These are phyloP conservation scores for Crepidotus variabilis DNA, from an alignment of 768 basidiomycete species.

Conservation along the genomic window DNA sequence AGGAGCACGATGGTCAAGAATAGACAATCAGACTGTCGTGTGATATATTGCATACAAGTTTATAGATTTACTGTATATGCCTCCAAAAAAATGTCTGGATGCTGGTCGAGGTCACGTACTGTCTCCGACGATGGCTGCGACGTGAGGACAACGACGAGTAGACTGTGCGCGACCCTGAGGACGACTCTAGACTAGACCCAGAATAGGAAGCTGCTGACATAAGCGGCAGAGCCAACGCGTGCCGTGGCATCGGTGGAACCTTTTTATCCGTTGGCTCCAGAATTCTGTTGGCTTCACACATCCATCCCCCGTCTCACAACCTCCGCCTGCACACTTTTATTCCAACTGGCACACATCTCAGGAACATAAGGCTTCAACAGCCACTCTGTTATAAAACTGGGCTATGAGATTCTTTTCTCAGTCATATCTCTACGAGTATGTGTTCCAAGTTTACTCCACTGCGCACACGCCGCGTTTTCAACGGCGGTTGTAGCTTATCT, in stretches of 20 bases:
- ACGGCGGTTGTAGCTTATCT: neutral
- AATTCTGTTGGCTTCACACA: neutral
- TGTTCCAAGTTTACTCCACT: constrained; percentile 6
- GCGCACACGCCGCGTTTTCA: neutral
- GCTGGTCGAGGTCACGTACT: neutral
- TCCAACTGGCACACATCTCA: constrained; percentile 3
- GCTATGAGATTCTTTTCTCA: constrained; percentile 57
- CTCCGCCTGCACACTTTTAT: neutral
- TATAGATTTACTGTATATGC: neutral
- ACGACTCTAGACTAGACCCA: neutral
- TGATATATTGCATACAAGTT: no score
- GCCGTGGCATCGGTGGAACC: neutral
- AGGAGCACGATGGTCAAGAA: neutral
- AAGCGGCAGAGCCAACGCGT: neutral
- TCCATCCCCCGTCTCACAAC: neutral
- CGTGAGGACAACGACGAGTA: neutral
- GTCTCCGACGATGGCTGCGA: neutral
- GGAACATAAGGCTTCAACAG: constrained; percentile 16
- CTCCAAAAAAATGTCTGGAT: neutral
- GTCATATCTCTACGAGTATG: constrained; percentile 54
- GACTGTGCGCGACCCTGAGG: neutral
- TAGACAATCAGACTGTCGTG: neutral
- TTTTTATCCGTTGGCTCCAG: neutral
- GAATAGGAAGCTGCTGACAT: neutral
- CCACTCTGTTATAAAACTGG: constrained; percentile 18